Evolutionary conservation across 169 alveolate genomes (phyloP), one percentile per base, ranked within the genome.

Genomic region (Plasmodium yoelii): DNA sequence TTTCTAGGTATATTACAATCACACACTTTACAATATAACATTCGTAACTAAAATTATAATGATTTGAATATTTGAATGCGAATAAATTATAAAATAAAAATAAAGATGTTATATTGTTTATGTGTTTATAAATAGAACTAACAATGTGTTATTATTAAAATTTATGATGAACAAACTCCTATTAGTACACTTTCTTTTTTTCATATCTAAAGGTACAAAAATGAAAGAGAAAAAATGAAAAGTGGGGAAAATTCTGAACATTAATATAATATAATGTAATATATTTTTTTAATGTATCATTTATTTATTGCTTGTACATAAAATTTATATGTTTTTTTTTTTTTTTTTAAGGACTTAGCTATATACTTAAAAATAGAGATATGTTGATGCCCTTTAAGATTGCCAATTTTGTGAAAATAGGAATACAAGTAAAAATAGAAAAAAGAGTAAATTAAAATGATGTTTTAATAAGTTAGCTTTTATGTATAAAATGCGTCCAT

Each of bases 391-490:
- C 72, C 57, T 10, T 28, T 28, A 75, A 61, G 72, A 55, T 56
- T 13, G 53, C 34, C 26, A 49, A 26, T 64, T 75, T 75, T 55
- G 34, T 75, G 47, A 47, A 28, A 42, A 75, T 10, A 39, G 5
- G 46, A 15, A 15, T 75, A 53, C 73, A 75, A 15, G 88, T 75
- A 75, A 26, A 42, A 42, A 47, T 9, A n/a, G 2, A 73, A 57
- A 73, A 19, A 18, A 39, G 22, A 39, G 44, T 7, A 64, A 59
- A 18, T 44, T 6, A 12, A 13, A 51, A 51, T 13, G 18, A 51
- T 34, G 42, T 34, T 34, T 34, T 34, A 34, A 34, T 34, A 34
- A 34, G 42, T 3, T 34, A 34, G 42, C 6, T 5, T 5, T 34
- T 34, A 34, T 34, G 7, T 7, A 5, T 34, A 34, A 34, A 34